Evolutionary conservation across 352 stramenopile species (phyloP), one percentile per base, ranked within the genome.

Genomic region (Paralagenidium karlingii): DNA sequence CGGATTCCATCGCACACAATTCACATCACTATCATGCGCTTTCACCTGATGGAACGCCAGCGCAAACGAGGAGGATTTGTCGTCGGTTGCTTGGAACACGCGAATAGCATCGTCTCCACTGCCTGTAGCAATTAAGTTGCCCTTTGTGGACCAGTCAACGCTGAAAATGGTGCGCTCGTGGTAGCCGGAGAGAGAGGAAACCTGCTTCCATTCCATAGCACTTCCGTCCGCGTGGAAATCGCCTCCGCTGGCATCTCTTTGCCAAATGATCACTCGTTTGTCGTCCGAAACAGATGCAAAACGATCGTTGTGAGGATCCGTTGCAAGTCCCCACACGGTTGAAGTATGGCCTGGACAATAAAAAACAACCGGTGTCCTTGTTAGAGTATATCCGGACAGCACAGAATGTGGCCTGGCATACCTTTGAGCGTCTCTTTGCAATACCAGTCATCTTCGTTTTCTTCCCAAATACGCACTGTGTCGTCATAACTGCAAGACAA

Each of bases 401-500:
- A n/a, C n/a, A n/a, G n/a, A n/a, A n/a, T n/a, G n/a, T n/a, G n/a
- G n/a, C n/a, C n/a, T n/a, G n/a, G 38, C 56, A 10, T 48, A 47
- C 89, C 81, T 22, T 67, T 68, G 8, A 99, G 58, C 7, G 86
- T 96, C 39, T 94, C 56, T 33, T 89, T 85, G 68, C 90, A 98
- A 53, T 91, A 96, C 95, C 95, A 99, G 58, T 99, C 95, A 30
- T 98, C 60, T 13, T 89, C 79, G 53, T 97, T 94, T 45, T 96
- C 89, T 1, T 76, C 86, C 95, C 95, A 99, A 9, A 98, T 53
- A 45, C 82, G 86, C 15, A 98, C 75, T 1, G 91, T 98, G 55
- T 98, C 79, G 49, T 99, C 96, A 55, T 99, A 99, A 45, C 82
- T 96, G 12, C 69, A 68, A 7, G 71, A 95, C 32, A 94, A 66